These are phyloP conservation scores for Alternaria hordeiaustralica DNA, from an alignment of 2,329 filamentous ascomycete species.

Conservation along the genomic window DNA sequence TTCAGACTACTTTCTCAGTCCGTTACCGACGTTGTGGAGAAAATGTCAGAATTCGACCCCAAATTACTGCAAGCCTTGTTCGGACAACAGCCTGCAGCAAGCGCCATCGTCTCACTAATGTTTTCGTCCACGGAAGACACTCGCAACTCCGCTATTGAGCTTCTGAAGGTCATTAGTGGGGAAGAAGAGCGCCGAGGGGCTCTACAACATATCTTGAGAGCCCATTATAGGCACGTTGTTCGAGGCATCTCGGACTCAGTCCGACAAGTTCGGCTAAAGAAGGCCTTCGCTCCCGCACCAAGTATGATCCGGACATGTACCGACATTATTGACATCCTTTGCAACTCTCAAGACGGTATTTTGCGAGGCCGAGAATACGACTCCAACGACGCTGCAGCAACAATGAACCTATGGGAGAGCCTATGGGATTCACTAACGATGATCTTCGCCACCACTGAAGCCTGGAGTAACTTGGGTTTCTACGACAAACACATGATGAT, in stretches of 20 bases:
- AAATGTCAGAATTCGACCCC: slow-evolving; percentile 76
- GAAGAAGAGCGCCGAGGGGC: slow-evolving; percentile 69
- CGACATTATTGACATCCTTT: slow-evolving; percentile 69
- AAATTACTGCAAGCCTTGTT: slow-evolving; percentile 74
- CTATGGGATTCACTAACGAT: slow-evolving; percentile 83
- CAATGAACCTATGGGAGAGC: slow-evolving; percentile 81
- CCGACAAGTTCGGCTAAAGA: slow-evolving; percentile 61
- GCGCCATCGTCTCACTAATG: slow-evolving; percentile 77
- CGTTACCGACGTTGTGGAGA: slow-evolving; percentile 77
- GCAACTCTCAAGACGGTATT: slow-evolving; percentile 67
- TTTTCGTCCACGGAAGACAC: slow-evolving; percentile 81
- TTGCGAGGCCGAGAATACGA: slow-evolving; percentile 66
- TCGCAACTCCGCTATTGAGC: slow-evolving; percentile 78
- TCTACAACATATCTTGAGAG: slow-evolving; percentile 65
- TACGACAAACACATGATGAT: slow-evolving; percentile 78
- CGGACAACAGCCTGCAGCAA: slow-evolving; percentile 70
- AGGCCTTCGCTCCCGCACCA: slow-evolving; percentile 65
- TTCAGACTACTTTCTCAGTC: slow-evolving; percentile 67
- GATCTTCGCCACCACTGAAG: slow-evolving; percentile 82
- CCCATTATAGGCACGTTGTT: slow-evolving; percentile 63
- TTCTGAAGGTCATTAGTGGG: slow-evolving; percentile 82
- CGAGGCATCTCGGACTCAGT: slow-evolving; percentile 64
- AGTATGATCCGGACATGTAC: slow-evolving; percentile 67
- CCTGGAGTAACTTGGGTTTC: slow-evolving; percentile 75
- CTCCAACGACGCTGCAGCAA: slow-evolving; percentile 66